phyloP scores from a whole-genome alignment of 768 basidiomycete species.

The Ramaria sp. region DNA sequence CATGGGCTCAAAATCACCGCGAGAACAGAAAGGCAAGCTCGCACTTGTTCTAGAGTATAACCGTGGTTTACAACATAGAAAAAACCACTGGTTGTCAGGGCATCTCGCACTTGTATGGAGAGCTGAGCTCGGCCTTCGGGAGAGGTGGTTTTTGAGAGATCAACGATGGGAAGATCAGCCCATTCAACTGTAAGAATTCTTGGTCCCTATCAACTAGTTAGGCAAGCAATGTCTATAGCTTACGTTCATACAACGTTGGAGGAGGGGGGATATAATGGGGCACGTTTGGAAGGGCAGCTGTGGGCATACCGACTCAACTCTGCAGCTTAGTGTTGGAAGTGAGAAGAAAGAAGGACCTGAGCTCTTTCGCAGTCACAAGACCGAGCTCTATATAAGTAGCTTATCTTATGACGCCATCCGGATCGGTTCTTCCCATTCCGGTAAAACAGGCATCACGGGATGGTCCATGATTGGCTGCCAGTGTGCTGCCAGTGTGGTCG shows the following conservation, averaged over 20 bases:
- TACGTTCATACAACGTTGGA: conserved; percentile 24
- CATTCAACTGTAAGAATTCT: conserved; percentile 32
- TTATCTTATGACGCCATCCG: too few species aligned
- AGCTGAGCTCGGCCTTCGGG: conserved; percentile 27
- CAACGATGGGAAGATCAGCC: conserved; percentile 43
- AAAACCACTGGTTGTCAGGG: conserved; percentile 33
- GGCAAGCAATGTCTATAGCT: conserved; percentile 10
- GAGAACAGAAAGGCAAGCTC: conserved; percentile 9
- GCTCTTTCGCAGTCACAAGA: too few species aligned
- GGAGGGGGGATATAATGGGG: conserved; percentile 29
- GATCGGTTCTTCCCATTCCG: too few species aligned
- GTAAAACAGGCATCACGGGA: too few species aligned
- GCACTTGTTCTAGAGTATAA: conserved; percentile 19
- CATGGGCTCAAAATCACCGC: not conserved
- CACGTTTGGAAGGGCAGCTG: conserved; percentile 17
- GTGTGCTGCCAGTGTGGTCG: too few species aligned
- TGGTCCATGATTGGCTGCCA: too few species aligned
- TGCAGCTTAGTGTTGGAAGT: too few species aligned
- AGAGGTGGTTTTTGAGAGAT: conserved; percentile 31
- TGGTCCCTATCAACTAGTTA: too few species aligned
- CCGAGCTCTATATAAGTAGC: too few species aligned
- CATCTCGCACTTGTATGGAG: conserved; percentile 30
- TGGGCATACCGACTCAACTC: not conserved
- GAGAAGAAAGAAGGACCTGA: too few species aligned
- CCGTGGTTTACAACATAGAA: conserved; percentile 33